Evolutionary conservation across 441 rosid genomes (phyloP).

Genomic region (California macrophylla): DNA sequence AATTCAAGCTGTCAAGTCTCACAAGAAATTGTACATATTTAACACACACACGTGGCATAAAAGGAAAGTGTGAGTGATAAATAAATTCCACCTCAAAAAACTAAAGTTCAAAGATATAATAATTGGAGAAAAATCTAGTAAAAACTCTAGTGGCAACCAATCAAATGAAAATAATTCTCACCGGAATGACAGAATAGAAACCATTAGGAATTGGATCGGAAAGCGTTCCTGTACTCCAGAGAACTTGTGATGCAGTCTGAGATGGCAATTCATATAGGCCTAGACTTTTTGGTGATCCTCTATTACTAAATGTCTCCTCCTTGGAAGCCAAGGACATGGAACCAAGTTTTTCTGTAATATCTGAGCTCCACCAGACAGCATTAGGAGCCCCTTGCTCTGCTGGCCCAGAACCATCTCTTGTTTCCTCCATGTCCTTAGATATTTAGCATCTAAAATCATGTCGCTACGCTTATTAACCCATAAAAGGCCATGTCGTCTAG

Average conservation of each 20-base stretch:
- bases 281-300: conserved; percentile 50
- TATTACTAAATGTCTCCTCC: conserved; percentile 51
- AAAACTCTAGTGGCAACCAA: neutral
- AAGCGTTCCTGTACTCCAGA: conserved; percentile 87
- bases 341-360: conserved; percentile 66
- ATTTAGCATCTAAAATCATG: conserved; percentile 47
- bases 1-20: neutral
- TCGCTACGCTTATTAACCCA: conserved; percentile 52
- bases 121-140: conserved; percentile 1
- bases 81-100: neutral
- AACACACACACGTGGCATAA: neutral
- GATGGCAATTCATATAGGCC: conserved; percentile 58
- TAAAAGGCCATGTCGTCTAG: conserved; percentile 24
- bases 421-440: conserved; percentile 68
- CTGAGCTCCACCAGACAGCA: conserved; percentile 78
- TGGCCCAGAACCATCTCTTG: conserved; percentile 59
- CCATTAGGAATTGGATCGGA: conserved; percentile 82
- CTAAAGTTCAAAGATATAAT: conserved; percentile 3
- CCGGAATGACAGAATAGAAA: conserved; percentile 82
- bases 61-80: neutral
- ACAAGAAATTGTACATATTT: neutral
- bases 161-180: conserved; percentile 30
- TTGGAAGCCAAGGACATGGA: conserved; percentile 69
- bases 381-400: conserved; percentile 64
- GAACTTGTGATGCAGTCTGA: conserved; percentile 77